Evolutionary conservation across 371 early-diverging fungal genomes (phyloP), one percentile per base, ranked within the genome.

Genomic region (Apophysomyces sp.): DNA sequence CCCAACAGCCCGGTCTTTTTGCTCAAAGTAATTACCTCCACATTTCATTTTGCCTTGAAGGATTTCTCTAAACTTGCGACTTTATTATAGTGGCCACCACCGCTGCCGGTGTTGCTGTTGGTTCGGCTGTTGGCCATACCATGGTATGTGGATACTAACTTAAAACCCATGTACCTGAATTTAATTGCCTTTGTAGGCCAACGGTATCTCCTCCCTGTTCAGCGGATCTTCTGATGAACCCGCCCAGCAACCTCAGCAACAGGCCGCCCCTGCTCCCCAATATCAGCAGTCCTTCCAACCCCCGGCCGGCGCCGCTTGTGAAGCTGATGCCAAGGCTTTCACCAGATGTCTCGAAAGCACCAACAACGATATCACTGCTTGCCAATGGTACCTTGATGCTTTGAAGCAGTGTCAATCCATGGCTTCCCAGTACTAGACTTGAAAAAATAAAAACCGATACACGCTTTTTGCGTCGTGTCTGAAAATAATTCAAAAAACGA

Each of bases 31-130:
- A 69, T 63, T 58, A 5, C 34, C n/a, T n/a, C n/a, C n/a, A n/a
- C n/a, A n/a, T n/a, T n/a, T n/a, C n/a, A n/a, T n/a, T n/a, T n/a
- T n/a, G n/a, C n/a, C n/a, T n/a, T n/a, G n/a, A n/a, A n/a, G n/a
- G n/a, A n/a, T n/a, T n/a, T n/a, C n/a, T n/a, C n/a, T n/a, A n/a
- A n/a, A n/a, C n/a, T n/a, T n/a, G n/a, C n/a, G n/a, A n/a, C n/a
- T n/a, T n/a, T n/a, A n/a, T n/a, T n/a, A 9, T 31, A 66, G 66
- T 94, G 92, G 95, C 94, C 24, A 80, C 94, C n/a, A 95, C 94
- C 24, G 97, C 95, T 49, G 97, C 92, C 57, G 94, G 94, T 78
- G 95, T 95, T 55, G 97, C 95, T 61, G 91, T 95, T 24, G 96
- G 95, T 66, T 86, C 86, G 27, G 88, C 94, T 37, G 86, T 91